phyloP scores from a whole-genome alignment of 345 rosid species.

The Bruguiera sexangula region DNA sequence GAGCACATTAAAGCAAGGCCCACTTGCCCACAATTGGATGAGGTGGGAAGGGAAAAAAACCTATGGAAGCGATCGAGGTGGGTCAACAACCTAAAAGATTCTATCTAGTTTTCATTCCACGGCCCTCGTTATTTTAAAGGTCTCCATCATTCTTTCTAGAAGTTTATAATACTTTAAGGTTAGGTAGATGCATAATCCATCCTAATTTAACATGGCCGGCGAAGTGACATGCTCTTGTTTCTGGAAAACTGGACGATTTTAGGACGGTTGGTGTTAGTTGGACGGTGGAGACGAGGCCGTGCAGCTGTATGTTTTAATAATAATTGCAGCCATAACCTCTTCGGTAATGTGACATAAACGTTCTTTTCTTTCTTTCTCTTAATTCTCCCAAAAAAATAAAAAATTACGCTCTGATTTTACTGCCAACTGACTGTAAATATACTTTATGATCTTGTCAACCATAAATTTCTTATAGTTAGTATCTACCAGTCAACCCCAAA shows the following conservation, averaged over 20 bases:
- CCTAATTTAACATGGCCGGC: conserved; percentile 18
- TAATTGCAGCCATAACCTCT: not conserved
- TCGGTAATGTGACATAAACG: no score
- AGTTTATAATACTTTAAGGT: not conserved
- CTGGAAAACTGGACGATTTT: not conserved
- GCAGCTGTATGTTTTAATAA: not conserved
- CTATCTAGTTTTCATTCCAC: no score
- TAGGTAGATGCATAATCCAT: no score
- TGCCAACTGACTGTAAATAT: no score
- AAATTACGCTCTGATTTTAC: no score
- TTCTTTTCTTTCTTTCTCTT: no score
- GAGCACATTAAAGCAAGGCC: not conserved
- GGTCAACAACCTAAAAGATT: conserved; percentile 14
- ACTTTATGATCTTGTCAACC: no score
- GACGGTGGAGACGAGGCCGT: conserved; percentile 13
- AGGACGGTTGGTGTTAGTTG: conserved; percentile 17
- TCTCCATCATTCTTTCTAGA: conserved; percentile 12
- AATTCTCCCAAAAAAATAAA: no score
- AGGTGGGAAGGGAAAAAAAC: no score
- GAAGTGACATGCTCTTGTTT: conserved; percentile 4
- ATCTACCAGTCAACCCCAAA: no score
- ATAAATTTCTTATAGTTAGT: no score
- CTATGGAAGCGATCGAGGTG: not conserved
- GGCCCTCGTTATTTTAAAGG: not conserved
- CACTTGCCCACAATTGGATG: not conserved